Conservation (phyloP, 148 eudicot species). For the Cornus controversa region DNA sequence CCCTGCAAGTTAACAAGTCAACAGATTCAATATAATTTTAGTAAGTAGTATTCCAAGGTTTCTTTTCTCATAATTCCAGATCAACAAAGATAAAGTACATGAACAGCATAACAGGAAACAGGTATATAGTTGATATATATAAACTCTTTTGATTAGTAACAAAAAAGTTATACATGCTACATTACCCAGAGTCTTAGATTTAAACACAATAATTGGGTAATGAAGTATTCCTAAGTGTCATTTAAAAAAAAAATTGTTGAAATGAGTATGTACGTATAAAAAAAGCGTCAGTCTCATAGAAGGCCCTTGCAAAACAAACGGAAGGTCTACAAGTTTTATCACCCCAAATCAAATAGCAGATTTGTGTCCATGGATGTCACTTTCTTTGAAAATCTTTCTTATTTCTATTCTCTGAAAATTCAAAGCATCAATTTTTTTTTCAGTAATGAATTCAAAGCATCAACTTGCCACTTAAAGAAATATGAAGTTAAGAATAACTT, state of each 20-base stretch:
- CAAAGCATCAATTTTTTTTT: too few relatives aligned
- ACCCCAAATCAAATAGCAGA: background rate
- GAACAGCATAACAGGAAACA: background rate
- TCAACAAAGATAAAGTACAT: background rate
- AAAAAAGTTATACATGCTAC: background rate
- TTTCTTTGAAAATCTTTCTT: too few relatives aligned
- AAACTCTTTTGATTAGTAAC: background rate
- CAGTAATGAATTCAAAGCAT: background rate
- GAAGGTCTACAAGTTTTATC: background rate
- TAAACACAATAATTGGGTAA: background rate
- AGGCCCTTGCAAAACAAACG: background rate
- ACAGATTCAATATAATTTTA: background rate
- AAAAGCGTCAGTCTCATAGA: background rate
- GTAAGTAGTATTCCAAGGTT: background rate
- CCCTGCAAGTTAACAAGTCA: constrained; percentile 37
- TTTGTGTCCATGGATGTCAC: too few relatives aligned
- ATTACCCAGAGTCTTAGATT: background rate
- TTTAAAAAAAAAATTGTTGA: too few relatives aligned
- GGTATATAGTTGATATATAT: background rate
- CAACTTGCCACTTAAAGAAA: background rate
- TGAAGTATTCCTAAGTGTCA: too few relatives aligned
- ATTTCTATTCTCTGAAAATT: too few relatives aligned
- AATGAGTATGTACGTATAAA: too few relatives aligned
- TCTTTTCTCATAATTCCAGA: background rate
- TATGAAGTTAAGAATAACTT: constrained; percentile 20